Percentiles rank a stretch among this genome's conserved stretches.
phyloP scores from a whole-genome alignment of 805 yeast species.

The Hanseniaspora guilliermondii region DNA sequence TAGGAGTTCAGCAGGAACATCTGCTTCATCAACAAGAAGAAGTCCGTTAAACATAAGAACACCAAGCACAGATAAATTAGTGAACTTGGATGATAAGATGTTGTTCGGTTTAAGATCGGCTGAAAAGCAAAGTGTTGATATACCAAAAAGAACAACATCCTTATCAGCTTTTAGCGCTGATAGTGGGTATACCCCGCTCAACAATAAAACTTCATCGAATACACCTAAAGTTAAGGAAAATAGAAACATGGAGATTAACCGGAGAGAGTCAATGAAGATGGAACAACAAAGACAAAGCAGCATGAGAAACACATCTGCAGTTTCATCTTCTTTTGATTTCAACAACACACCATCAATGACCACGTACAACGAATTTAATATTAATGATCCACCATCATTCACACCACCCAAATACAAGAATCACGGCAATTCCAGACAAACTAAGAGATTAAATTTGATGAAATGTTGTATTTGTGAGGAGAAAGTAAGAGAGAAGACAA shows the following conservation, averaged over 20 bases:
- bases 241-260: background rate
- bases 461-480: constrained; percentile 39
- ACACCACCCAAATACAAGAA: background rate
- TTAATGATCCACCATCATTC: constrained; percentile 1
- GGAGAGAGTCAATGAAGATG: background rate
- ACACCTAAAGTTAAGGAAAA: background rate
- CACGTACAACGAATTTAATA: background rate
- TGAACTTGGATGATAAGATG: background rate
- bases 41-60: background rate
- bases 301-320: background rate
- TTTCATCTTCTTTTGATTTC: background rate
- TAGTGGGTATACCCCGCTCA: constrained; percentile 22
- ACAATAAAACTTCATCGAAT: constrained; percentile 16
- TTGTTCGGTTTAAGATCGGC: background rate
- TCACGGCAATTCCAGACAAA: constrained; percentile 3
- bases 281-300: no score
- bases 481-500: constrained; percentile 33
- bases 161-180: constrained; percentile 17
- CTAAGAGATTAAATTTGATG: constrained; percentile 23
- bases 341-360: background rate
- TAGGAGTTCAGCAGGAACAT: background rate
- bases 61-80: background rate
- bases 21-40: background rate
- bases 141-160: background rate
- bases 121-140: background rate